A percentile compares a stretch with the other conserved stretches of the same genome.
Conservation (phyloP, 1,139 yeast species). For the Saccharomycopsis hybrid region DNA sequence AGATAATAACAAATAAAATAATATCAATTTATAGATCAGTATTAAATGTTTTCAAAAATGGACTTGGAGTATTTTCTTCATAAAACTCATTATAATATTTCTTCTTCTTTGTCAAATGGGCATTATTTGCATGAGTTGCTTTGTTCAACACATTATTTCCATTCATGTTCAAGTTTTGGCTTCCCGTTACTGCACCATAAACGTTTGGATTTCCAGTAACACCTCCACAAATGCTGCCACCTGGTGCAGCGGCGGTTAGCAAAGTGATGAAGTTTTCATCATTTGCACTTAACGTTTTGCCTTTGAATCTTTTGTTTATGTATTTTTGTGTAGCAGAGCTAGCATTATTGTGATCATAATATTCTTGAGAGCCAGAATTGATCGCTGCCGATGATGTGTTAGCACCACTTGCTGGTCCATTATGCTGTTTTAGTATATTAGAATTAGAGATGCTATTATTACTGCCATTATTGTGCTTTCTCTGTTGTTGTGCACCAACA, state of each 20-base stretch:
- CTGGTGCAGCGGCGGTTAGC: no score
- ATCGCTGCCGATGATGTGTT: no score
- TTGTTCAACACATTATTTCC: slow-evolving; percentile 13
- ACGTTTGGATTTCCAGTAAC: slow-evolving; percentile 16
- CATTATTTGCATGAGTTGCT: not conserved
- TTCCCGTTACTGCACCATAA: slow-evolving; percentile 13
- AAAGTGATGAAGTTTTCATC: not conserved
- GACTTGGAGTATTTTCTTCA: slow-evolving; percentile 19
- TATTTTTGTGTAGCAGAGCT: not conserved
- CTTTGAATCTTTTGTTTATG: not conserved
- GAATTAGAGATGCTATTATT: no score
- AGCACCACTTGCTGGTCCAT: not conserved
- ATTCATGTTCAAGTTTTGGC: slow-evolving; percentile 16
- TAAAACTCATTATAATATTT: slow-evolving; percentile 20
- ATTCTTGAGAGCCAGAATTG: not conserved
- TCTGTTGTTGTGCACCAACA: not conserved
- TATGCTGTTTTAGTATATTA: not conserved
- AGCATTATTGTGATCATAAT: not conserved
- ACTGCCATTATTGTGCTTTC: not conserved
- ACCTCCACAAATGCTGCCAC: no score
- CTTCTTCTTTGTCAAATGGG: slow-evolving; percentile 14
- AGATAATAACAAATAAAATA: no score
- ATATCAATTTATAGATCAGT: slow-evolving; percentile 21
- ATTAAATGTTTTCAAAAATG: slow-evolving; percentile 17
- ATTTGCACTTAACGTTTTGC: not conserved